A percentile compares a stretch with the other conserved stretches of the same genome.
Evolutionary conservation across 108 stramenopile species (phyloP).

Genomic region (Phaeodactylum tricornutum): DNA sequence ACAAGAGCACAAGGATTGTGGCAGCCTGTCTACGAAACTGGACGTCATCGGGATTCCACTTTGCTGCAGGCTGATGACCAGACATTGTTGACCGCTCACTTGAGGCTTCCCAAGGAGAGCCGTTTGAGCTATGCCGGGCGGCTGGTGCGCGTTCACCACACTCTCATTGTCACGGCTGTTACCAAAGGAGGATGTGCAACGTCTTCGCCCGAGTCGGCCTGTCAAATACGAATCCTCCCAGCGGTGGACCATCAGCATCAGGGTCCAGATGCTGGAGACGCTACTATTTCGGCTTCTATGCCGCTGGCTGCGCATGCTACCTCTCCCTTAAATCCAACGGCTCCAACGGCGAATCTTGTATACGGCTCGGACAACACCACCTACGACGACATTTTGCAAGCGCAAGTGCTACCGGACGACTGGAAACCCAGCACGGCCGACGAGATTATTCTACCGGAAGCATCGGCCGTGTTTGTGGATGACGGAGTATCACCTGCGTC

Average conservation of each 20-base stretch:
- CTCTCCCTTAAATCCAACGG: neutral
- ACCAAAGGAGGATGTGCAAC: slow-evolving; percentile 6
- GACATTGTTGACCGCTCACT: neutral
- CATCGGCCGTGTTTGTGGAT: neutral
- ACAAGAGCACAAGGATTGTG: neutral
- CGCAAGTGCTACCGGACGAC: slow-evolving; percentile 3
- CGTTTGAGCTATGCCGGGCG: slow-evolving; percentile 9
- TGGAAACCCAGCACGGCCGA: slow-evolving; percentile 9
- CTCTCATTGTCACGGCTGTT: slow-evolving; percentile 1
- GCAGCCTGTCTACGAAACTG: neutral
- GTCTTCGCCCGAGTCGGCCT: slow-evolving; percentile 12
- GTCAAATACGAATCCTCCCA: neutral
- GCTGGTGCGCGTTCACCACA: slow-evolving; percentile 11
- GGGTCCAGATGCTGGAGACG: too few species aligned
- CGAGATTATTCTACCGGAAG: slow-evolving; percentile 6
- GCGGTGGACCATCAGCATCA: neutral
- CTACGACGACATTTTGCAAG: neutral
- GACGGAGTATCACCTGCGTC: neutral
- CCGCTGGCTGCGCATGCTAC: neutral
- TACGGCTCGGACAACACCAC: neutral
- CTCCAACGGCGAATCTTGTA: neutral
- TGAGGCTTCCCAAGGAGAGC: slow-evolving; percentile 5
- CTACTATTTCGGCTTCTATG: too few species aligned
- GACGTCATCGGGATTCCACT: neutral
- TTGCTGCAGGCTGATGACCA: neutral